Evolutionary conservation across 306 rosid species (phyloP).

Genomic region (Hippophae tibetana): DNA sequence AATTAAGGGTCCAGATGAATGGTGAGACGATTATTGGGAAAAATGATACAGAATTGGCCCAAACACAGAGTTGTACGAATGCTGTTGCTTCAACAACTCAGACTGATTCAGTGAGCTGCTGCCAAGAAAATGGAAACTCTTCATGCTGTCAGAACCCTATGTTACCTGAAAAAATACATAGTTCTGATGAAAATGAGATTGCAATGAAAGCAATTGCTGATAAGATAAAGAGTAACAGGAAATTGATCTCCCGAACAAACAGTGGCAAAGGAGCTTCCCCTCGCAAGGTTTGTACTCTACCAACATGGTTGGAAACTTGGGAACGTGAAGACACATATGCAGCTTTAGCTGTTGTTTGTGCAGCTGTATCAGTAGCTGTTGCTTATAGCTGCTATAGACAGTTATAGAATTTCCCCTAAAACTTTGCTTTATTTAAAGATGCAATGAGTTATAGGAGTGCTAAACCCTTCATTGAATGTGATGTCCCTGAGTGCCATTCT

Average conservation of each 20-base stretch:
- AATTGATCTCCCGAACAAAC: constrained; percentile 30
- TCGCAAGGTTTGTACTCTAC: constrained; percentile 48
- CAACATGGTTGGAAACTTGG: constrained; percentile 82
- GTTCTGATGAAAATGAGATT: constrained; percentile 28
- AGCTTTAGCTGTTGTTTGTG: constrained; percentile 69
- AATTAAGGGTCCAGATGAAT: constrained; percentile 43
- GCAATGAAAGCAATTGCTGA: constrained; percentile 32
- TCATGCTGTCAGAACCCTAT: constrained; percentile 43
- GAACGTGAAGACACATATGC: constrained; percentile 86
- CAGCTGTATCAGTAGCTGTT: constrained; percentile 65
- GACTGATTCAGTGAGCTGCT: constrained; percentile 36
- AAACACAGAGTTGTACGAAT: constrained; percentile 15
- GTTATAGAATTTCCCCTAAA: constrained; percentile 20
- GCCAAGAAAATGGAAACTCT: constrained; percentile 43
- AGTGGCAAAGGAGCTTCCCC: constrained; percentile 42
- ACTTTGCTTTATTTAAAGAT: not conserved
- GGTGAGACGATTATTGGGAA: constrained; percentile 33
- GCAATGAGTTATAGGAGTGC: constrained; percentile 2
- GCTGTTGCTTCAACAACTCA: constrained; percentile 14
- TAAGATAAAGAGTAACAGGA: constrained; percentile 30
- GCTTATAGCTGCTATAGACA: constrained; percentile 88
- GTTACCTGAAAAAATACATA: constrained; percentile 21
- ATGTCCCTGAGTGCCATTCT: not conserved
- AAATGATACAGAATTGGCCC: constrained; percentile 19
- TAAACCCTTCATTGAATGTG: not conserved